A percentile compares a stretch with the other conserved stretches of the same genome.
Evolutionary conservation across 1,139 yeast genomes (phyloP).

Genomic region (Debaryomyces nepalensis): DNA sequence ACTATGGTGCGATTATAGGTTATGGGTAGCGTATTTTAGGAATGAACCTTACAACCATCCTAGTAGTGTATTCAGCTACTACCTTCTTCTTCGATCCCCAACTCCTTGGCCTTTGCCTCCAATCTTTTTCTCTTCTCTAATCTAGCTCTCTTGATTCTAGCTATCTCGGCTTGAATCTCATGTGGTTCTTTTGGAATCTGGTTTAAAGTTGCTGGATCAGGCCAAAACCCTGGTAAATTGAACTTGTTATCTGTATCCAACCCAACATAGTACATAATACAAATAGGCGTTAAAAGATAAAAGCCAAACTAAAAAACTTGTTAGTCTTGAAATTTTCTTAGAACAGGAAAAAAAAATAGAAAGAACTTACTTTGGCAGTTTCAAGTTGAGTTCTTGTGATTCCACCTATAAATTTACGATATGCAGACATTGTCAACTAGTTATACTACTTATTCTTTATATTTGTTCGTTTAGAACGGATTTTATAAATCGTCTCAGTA

Average conservation of each 20-base stretch:
- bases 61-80: background rate
- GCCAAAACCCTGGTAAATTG: constrained; percentile 96
- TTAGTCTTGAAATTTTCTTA: constrained; percentile 25
- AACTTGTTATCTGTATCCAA: constrained; percentile 85
- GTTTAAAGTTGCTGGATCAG: constrained; percentile 89
- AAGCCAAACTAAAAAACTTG: constrained; percentile 65
- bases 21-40: background rate
- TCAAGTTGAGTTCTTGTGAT: constrained; percentile 66
- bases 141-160: constrained; percentile 78
- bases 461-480: background rate
- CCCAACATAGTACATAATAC: constrained; percentile 91
- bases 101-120: constrained; percentile 70
- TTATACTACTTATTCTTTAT: background rate
- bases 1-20: background rate
- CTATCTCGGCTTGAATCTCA: constrained; percentile 89
- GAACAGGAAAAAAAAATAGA: no score
- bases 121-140: constrained; percentile 72
- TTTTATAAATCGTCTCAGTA: background rate
- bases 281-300: constrained; percentile 82
- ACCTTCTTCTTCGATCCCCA: constrained; percentile 57
- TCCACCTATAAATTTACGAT: constrained; percentile 39
- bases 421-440: constrained; percentile 13
- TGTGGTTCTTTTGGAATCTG: constrained; percentile 92
- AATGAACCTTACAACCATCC: background rate
- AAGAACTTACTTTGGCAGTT: constrained; percentile 67